These are phyloP conservation scores for Biscogniauxia sp. DNA, from an alignment of 2,329 filamentous ascomycete species.

Conservation along the genomic window DNA sequence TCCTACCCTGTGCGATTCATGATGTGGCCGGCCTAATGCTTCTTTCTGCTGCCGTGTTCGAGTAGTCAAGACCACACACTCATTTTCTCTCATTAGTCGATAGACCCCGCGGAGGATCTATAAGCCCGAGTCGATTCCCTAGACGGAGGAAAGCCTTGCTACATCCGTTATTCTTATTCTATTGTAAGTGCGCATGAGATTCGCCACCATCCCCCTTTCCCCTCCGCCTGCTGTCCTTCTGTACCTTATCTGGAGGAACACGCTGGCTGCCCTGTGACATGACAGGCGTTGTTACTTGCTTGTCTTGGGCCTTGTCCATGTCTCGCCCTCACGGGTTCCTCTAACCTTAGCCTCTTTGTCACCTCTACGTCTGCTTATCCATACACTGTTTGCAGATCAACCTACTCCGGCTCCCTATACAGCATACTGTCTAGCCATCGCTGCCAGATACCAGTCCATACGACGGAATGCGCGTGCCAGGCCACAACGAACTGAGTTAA, in stretches of 20 bases:
- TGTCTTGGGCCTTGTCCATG: neutral
- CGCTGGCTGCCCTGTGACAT: neutral
- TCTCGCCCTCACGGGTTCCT: neutral
- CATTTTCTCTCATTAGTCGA: neutral
- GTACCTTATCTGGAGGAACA: too few species aligned
- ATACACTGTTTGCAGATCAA: neutral
- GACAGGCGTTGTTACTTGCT: neutral
- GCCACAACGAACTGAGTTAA: neutral
- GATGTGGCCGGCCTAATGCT: neutral
- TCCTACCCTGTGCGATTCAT: neutral
- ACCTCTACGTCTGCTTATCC: neutral
- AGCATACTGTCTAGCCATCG: neutral
- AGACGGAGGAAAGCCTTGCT: neutral
- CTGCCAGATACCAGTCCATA: neutral
- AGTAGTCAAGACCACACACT: neutral
- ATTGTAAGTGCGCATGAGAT: neutral
- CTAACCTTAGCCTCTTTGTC: neutral
- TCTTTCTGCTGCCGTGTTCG: neutral
- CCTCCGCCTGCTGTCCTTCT: too few species aligned
- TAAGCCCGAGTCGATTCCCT: neutral
- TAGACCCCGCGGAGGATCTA: slow-evolving; percentile 2
- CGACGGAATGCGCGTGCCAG: neutral
- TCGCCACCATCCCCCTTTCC: neutral
- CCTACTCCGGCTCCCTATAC: neutral
- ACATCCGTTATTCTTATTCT: neutral